Evolutionary conservation across 1,284 basidiomycete species (phyloP), one percentile per base, ranked within the genome.

Genomic region (Trametes sp.): DNA sequence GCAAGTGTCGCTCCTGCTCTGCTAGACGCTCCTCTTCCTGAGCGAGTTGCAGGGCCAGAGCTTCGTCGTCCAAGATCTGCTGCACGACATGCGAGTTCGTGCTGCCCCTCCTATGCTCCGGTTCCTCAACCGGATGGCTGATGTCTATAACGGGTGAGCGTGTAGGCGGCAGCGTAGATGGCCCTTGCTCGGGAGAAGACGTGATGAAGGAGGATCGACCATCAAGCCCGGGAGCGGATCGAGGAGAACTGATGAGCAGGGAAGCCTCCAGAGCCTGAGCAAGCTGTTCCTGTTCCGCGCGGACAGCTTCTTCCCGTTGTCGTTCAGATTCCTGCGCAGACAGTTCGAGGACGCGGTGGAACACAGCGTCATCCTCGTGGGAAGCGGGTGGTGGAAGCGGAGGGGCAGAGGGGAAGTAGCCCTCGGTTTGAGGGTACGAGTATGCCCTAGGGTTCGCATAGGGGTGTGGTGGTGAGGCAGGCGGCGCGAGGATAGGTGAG

Each of bases 211-310:
- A 57, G 11, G 55, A 59, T 36, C 54, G 52, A 24, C 55, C 57
- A 57, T 57, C 53, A 51, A 42, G 51, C n/a, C 31, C 61, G 10
- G 52, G 6, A 9, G 41, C 26, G 13, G 56, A 21, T 10, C 45
- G 54, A 45, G 46, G 33, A 52, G 51, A n/a, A 21, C 44, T 38
- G 44, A 68, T 46, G 38, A 54, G 46, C 31, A 87, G 75, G 2
- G 90, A 92, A 65, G 84, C 87, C 65, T 84, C 80, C 61, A 92
- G 68, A 0, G 89, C 90, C 65, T 78, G 80, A n/a, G 84, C 84
- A 23, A 92, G 77, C 49, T 89, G 87, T 36, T 85, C 85, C 59
- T 89, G 87, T 70, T 92, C 89, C 67, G 83, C 70, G 10, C 72
- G 66, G 33, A 70, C 52, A 48, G 74, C 46, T 21, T 71, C 67